Base-by-base conservation (phyloP, 2,329 filamentous ascomycete species). In the Dothideomycetes sp. region DNA sequence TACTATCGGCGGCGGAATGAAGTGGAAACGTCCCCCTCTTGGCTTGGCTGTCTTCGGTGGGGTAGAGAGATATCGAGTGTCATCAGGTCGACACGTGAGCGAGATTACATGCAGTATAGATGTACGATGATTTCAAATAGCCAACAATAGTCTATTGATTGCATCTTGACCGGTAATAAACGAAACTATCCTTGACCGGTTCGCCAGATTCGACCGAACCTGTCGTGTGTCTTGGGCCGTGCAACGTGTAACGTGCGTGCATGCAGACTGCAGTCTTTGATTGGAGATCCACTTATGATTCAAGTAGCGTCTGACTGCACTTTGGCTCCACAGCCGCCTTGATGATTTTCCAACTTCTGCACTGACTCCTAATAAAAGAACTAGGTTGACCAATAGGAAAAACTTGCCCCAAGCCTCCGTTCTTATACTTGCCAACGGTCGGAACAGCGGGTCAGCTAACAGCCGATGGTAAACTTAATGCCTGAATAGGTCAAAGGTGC, bases 21-120 rank as follows among this genome's bases (percentile, higher is more conserved):
- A n/a, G n/a, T n/a, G n/a, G n/a, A n/a, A n/a, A n/a, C n/a, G n/a
- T n/a, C n/a, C n/a, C n/a, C n/a, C n/a, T n/a, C 12, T 12, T 27
- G 22, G 22, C 7, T 27, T 27, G 22, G 22, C 22, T n/a, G n/a
- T n/a, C n/a, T n/a, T n/a, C 22, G 22, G 22, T 27, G 22, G 22
- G 22, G 22, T 27, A 7, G n/a, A n/a, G n/a, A 27, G 12, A 27
- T 27, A 27, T 27, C 12, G 22, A 27, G 7, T 27, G 22, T 12
- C 22, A 27, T 12, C 12, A 12, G 7, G 22, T 19, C 31, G 27
- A 41, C 34, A 41, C 39, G 39, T 41, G 39, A 41, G 30, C 30
- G 16, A 29, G 19, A 5, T 33, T 19, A 15, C 29, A 33, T 41
- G 39, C 39, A 34, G 22, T 27, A 27, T 27, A 27, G 22, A 27